Evolutionary conservation across 1,139 yeast species (phyloP).

Genomic region (Suhomyces maxii): DNA sequence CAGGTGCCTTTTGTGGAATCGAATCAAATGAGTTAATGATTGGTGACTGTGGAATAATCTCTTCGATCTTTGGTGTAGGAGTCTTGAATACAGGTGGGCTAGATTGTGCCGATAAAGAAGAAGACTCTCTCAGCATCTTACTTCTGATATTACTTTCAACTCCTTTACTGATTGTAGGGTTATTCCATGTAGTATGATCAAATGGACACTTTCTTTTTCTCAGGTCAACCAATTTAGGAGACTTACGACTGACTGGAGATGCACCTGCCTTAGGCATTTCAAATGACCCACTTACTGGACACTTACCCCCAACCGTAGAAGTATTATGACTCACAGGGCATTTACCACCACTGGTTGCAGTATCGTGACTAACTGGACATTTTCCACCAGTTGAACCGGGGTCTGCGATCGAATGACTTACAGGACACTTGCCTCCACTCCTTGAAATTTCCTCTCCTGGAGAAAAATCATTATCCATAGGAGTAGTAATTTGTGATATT

Average conservation of each 20-base stretch:
- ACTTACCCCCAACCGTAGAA: neutral
- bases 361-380: constrained; percentile 2
- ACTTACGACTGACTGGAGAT: neutral
- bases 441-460: constrained; percentile 3
- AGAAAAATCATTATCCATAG: constrained; percentile 18
- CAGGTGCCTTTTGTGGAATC: constrained; percentile 2
- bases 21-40: constrained; percentile 1
- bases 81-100: constrained; percentile 7
- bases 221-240: constrained; percentile 1
- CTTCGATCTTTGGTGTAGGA: constrained; percentile 6
- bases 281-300: constrained; percentile 7
- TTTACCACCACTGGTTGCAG: neutral
- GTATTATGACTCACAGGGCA: constrained; percentile 5
- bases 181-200: constrained; percentile 26
- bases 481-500: constrained; percentile 30
- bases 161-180: constrained; percentile 17
- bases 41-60: constrained; percentile 1
- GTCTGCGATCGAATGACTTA: constrained; percentile 12
- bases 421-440: constrained; percentile 19
- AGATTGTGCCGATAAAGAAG: neutral
- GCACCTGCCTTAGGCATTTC: neutral
- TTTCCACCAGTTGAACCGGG: neutral
- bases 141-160: constrained; percentile 33
- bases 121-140: constrained; percentile 4
- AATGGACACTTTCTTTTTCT: constrained; percentile 34